Conservation (phyloP, 768 basidiomycete species). For the Tephrocybe sp. region DNA sequence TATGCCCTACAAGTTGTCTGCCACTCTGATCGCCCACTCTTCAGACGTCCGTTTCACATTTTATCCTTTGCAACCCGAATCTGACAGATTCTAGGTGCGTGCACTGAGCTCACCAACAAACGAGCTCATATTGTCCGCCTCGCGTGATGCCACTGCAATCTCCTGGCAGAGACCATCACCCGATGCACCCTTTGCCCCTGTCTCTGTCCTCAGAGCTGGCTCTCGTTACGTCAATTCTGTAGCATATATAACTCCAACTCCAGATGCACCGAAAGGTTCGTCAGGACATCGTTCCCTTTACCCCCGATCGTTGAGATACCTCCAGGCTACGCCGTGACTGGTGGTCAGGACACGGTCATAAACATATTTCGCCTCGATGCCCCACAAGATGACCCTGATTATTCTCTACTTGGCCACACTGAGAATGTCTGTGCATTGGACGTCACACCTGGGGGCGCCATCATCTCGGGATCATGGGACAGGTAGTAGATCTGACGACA, state of each 20-base stretch:
- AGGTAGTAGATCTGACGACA: constrained; percentile 49
- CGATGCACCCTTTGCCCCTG: constrained; percentile 51
- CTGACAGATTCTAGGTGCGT: constrained; percentile 63
- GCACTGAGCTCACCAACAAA: constrained; percentile 75
- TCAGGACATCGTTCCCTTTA: constrained; percentile 15
- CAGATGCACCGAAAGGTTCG: constrained; percentile 71
- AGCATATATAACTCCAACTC: constrained; percentile 69
- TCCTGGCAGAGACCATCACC: constrained; percentile 67
- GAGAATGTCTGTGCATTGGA: constrained; percentile 89
- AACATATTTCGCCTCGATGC: constrained; percentile 71
- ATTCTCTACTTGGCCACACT: constrained; percentile 84
- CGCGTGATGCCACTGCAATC: constrained; percentile 89
- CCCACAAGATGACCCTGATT: constrained; percentile 70
- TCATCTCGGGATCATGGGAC: constrained; percentile 98
- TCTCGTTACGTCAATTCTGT: constrained; percentile 81
- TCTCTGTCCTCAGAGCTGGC: constrained; percentile 59
- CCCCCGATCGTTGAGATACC: constrained; percentile 20
- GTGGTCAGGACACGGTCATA: constrained; percentile 87
- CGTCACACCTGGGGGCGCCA: constrained; percentile 63
- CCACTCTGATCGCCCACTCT: constrained; percentile 67
- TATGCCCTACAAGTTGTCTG: constrained; percentile 80
- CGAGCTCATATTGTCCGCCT: constrained; percentile 83
- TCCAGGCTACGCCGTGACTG: constrained; percentile 81
- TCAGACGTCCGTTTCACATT: constrained; percentile 59
- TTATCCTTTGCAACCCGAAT: constrained; percentile 11